Evolutionary conservation across 208 protist genomes (phyloP).

Genomic region (Trypanosomatidae sp.): DNA sequence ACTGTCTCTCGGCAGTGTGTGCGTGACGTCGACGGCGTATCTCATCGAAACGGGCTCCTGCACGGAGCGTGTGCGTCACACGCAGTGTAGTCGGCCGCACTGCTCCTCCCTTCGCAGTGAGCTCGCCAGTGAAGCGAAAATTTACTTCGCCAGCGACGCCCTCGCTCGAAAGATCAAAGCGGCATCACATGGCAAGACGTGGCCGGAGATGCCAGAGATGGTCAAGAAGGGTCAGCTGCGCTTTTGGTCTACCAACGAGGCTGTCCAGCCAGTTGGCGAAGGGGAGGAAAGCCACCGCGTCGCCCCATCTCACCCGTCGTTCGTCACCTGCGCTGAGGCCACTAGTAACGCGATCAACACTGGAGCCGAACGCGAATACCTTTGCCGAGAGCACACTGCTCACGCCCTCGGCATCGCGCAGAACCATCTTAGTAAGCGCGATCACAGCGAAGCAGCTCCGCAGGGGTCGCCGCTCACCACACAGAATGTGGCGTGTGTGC

Average conservation of each 20-base stretch:
- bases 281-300: slow-evolving; percentile 1
- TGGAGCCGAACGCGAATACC: slow-evolving; percentile 55
- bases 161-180: slow-evolving; percentile 38
- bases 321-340: slow-evolving; percentile 57
- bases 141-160: slow-evolving; percentile 27
- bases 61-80: slow-evolving; percentile 33
- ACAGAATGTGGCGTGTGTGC: slow-evolving; percentile 53
- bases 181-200: slow-evolving; percentile 31
- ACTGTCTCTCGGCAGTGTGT: slow-evolving; percentile 51
- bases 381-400: slow-evolving; percentile 63
- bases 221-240: slow-evolving; percentile 28
- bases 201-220: slow-evolving; percentile 32
- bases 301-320: slow-evolving; percentile 17
- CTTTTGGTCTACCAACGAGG: slow-evolving; percentile 57
- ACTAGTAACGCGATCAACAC: slow-evolving; percentile 48
- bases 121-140: slow-evolving; percentile 28
- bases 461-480: slow-evolving; percentile 18
- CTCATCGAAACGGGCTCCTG: slow-evolving; percentile 41
- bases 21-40: slow-evolving; percentile 50
- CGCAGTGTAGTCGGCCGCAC: slow-evolving; percentile 55
- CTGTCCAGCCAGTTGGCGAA: slow-evolving; percentile 19
- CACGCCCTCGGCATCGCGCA: slow-evolving; percentile 26
- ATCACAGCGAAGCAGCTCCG: slow-evolving; percentile 9
- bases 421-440: neutral
- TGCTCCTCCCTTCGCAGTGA: slow-evolving; percentile 30